Base-by-base conservation (phyloP, 495 filamentous ascomycete species). In the Penicillium coffeae region DNA sequence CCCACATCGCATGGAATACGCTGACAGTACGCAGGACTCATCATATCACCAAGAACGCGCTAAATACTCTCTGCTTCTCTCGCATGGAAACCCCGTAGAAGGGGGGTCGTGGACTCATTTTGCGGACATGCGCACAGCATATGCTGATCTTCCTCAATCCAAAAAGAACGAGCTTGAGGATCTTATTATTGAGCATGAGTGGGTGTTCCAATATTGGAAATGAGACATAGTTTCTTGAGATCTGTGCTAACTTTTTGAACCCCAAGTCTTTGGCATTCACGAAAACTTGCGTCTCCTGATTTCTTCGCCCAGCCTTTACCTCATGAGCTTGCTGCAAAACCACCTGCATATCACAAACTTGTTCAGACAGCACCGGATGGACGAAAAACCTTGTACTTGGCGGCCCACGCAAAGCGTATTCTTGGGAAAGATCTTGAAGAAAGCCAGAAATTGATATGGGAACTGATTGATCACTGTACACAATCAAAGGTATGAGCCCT, bases 81-180 rank as follows among this genome's bases (percentile, higher is more conserved):
- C 56, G 19, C 56, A 59, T 40, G 56, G 51, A 12, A 52, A 43
- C 18, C 51, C 48, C 8, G 51, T 55, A 2, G 40, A 52, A n/a
- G 56, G 49, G 1, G 56, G 56, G 32, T 59, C 56, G 34, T 59
- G 52, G 52, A 59, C 52, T 39, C 56, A 59, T 39, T 59, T 55
- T 50, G 56, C 56, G 8, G 56, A 59, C 38, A 55, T 30, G 7
- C 56, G 52, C 8, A 37, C 41, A 16, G 56, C 52, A 12, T 56
- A 55, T 36, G 16, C 6, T 18, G 52, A 55, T 19, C 52, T 56
- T n/a, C 39, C 56, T 6, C 38, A 56, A n/a, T 16, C 19, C 8
- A 55, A 50, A 21, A 59, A 59, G 20, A 34, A 43, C 5, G 48
- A 55, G 39, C 42, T 59, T 35, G 56, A 56, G 25, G 36, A 52